Base-by-base conservation (phyloP, 116 monocot genomes). In the Papilionanthe hybrid region DNA sequence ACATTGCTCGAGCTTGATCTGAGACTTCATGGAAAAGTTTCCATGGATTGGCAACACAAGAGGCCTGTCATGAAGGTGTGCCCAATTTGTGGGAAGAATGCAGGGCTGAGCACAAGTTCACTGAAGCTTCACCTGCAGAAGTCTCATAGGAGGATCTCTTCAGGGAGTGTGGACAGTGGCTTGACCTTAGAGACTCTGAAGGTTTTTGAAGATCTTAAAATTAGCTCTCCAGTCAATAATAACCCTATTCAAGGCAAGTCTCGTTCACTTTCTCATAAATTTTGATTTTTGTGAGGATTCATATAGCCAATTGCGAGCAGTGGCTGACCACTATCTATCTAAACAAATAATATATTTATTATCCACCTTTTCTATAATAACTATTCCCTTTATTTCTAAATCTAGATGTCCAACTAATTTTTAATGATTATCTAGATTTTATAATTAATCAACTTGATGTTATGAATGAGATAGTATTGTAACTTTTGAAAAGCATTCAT, bases 1-100 rank as follows among this genome's bases (percentile, higher is more conserved):
- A 77, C 83, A 56, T 83, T 99, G 5, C 25, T 91, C 48, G 85
- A 91, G 32, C 90, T 99, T 1, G 98, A 99, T 45, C 82, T 77
- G 79, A 90, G 78, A 23, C 72, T 94, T 20, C 82, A 94, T 29
- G 98, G 98, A 19, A 88, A 83, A 75, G 76, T 50, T 44, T 99
- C 98, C 0, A 99, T 99, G 98, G 89, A 89, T 42, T 99, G 98
- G 98, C 95, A 93, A 72, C 90, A 88, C n/a, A 91, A 65, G 79
- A 86, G 77, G 67, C 98, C 98, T 0, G 82, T 68, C 43, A 94
- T 99, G 87, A 90, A 90, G 78, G 90, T 93, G 8, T 99, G 98
- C 80, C 93, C 93, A 2, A 85, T 99, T 23, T 99, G 98, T 37
- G 98, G 95, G 19, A 95, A 93, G 83, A 90, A 95, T 69, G 95